Conservation (phyloP, 345 rosid species). For the Syzygium aromaticum region DNA sequence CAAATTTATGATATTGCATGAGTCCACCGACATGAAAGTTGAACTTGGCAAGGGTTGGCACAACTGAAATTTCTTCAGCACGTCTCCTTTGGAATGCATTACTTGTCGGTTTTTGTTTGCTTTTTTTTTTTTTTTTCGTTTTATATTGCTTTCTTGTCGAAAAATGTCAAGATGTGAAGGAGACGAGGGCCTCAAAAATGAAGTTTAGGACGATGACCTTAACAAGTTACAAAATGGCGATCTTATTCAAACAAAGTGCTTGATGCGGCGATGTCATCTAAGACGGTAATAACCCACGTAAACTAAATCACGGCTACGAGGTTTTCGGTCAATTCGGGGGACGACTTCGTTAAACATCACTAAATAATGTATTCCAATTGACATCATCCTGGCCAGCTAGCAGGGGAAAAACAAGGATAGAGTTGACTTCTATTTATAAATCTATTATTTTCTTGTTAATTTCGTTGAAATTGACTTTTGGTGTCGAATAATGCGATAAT, state of each 20-base stretch:
- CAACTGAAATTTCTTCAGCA: neutral
- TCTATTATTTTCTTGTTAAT: neutral
- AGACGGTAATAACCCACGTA: neutral
- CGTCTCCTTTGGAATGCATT: neutral
- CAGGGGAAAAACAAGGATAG: neutral
- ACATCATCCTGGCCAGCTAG: neutral
- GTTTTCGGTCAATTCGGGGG: neutral
- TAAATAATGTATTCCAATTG: neutral
- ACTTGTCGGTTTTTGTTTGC: neutral
- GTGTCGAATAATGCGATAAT: neutral
- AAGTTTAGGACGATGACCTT: neutral
- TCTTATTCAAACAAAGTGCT: neutral
- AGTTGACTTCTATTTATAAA: neutral
- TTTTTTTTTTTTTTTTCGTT: neutral
- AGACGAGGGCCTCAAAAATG: neutral
- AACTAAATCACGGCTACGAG: neutral
- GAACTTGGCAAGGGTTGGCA: neutral
- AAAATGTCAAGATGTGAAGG: neutral
- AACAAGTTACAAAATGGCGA: neutral
- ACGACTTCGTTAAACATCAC: neutral
- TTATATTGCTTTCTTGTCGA: neutral
- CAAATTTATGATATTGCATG: neutral
- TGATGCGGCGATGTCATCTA: neutral
- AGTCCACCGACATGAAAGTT: neutral
- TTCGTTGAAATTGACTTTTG: neutral